phyloP scores from a whole-genome alignment of 805 yeast species.

The Yamadazyma insecticola region DNA sequence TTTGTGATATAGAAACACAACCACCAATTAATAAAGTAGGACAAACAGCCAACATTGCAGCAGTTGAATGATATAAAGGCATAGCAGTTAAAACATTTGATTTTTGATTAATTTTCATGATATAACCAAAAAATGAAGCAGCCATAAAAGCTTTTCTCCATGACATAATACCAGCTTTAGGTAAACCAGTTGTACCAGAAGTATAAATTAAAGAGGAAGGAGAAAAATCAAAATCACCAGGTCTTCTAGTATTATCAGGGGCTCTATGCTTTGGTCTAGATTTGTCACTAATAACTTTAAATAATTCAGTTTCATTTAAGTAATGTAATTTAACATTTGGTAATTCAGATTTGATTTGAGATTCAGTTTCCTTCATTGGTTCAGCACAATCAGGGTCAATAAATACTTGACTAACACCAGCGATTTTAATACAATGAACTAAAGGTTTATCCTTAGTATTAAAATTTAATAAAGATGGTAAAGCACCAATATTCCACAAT shows the following conservation, averaged over 20 bases:
- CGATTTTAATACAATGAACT: slow-evolving; percentile 72
- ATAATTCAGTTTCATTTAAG: slow-evolving; percentile 48
- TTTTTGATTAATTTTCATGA: slow-evolving; percentile 51
- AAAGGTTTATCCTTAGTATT: slow-evolving; percentile 70
- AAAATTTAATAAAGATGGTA: slow-evolving; percentile 82
- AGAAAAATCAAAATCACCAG: slow-evolving; percentile 51
- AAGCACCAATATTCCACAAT: slow-evolving; percentile 86
- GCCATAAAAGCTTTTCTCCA: slow-evolving; percentile 85
- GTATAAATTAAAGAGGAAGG: slow-evolving; percentile 79
- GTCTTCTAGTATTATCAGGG: slow-evolving; percentile 53
- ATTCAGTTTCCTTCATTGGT: slow-evolving; percentile 48
- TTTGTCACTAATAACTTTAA: slow-evolving; percentile 36
- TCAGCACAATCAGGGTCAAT: slow-evolving; percentile 67
- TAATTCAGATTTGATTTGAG: slow-evolving; percentile 28
- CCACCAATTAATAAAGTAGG: slow-evolving; percentile 66
- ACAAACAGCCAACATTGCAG: slow-evolving; percentile 78
- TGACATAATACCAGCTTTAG: slow-evolving; percentile 89
- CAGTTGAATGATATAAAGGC: slow-evolving; percentile 96
- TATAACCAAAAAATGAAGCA: slow-evolving; percentile 60
- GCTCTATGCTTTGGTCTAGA: slow-evolving; percentile 50
- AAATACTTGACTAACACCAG: slow-evolving; percentile 60
- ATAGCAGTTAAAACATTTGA: slow-evolving; percentile 79
- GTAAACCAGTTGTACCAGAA: slow-evolving; percentile 92
- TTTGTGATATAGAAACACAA: slow-evolving; percentile 70
- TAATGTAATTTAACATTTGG: slow-evolving; percentile 41